Base-by-base conservation (phyloP, 2,329 filamentous ascomycete genomes). In the Byssothecium circinans region DNA sequence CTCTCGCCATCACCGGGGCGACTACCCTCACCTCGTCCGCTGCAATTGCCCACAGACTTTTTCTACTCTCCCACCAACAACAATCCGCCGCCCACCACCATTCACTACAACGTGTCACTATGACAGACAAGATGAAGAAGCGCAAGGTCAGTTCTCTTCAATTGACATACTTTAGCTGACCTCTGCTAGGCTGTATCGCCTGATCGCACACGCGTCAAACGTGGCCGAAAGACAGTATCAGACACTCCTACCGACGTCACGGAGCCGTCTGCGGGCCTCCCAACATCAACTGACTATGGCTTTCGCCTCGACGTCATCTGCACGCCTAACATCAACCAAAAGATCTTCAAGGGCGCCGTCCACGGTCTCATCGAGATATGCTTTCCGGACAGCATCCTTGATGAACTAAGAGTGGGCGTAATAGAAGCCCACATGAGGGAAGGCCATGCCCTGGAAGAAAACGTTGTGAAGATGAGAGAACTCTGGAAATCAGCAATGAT, bases 321-420 rank as follows among this genome's bases (percentile, higher is more conserved):
- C 1, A 53, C 54, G 0, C 30, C 48, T 6, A 46, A 20, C 0
- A 20, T 52, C 14, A 18, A 57, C 5, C n/a, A 45, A 2, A 56
- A 58, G 50, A 19, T 68, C 3, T 58, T 65, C 36, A 47, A 51
- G 22, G 56, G 59, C 3, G 61, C 62, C 1, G 56, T 66, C 1
- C 54, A 59, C 45, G 64, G 60, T 1, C 46, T 68, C 0, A 50
- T 64, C 2, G 48, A 58, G 4, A 58, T 65, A 2, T 67, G 65
- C 38, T 66, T 68, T 15, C 63, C 65, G 1, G 40, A 60, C 2
- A 43, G 47, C 8, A 35, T 65, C 2, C 41, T 67, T 0, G 51
- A 64, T 1, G 53, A 65, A 19, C 39, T 65, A 0, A 60, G 63
- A 2, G 17, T 58, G 4, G 47, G 57, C 4, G 30, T 64, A 0